Evolutionary conservation across 2,329 filamentous ascomycete species (phyloP), one percentile per base, ranked within the genome.

Genomic region (Exophiala sideris): DNA sequence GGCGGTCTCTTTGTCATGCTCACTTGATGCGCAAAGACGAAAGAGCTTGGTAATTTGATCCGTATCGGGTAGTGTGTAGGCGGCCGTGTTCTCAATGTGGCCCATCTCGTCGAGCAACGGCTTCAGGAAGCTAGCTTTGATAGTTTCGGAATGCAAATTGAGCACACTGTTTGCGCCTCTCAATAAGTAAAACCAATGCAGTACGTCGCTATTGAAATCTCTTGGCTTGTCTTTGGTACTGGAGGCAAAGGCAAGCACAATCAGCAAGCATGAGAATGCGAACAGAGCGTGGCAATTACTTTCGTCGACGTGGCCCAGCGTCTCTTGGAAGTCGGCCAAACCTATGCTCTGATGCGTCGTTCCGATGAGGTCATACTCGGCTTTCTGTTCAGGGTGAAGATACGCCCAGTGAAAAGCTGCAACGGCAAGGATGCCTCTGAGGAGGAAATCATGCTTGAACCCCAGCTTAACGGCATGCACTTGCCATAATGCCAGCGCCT

Each of bases 391-490:
- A 9, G 62, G 54, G 48, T 74, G 68, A 3, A 74, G 58, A 29
- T 70, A 69, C 16, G 70, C 71, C 11, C 75, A 59, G 50, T 78
- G 75, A 16, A 77, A 64, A 6, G 75, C 73, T 5, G 73, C 68
- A 8, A 77, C 61, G 4, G 74, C 73, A 3, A 77, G 65, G 9
- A 76, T 64, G 29, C 68, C 70, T 52, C 76, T 70, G 10, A 78
- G 64, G n/a, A 77, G 64, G 41, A 73, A 77, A 3, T 72, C 67
- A 56, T 73, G 70, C 4, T 71, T 66, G 45, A 75, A 71, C 1
- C 71, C 71, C 51, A 73, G 65, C 8, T 65, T 65, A 2, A 71
- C 69, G 5, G 70, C 65, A 5, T 65, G 61, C 20, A 66, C 65
- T 39, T 71, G 68, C 35, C 70, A 68, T 24, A 71, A 57, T 29